Percentiles rank a stretch among this genome's conserved stretches.
Evolutionary conservation across 805 yeast species (phyloP).

Genomic region (Phaffomyces antillensis): DNA sequence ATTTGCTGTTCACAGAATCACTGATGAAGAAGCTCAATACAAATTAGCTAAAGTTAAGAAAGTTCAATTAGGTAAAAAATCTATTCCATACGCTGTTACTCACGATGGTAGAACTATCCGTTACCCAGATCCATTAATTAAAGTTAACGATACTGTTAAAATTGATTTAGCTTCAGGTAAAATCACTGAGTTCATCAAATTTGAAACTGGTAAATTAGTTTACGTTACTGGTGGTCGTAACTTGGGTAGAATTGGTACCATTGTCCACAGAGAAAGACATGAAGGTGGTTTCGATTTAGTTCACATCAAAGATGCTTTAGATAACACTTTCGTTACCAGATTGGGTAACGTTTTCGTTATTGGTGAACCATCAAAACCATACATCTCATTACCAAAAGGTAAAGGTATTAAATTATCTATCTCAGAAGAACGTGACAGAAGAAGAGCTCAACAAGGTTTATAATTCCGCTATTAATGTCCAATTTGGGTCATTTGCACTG

Average conservation of each 20-base stretch:
- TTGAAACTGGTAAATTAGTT: slow-evolving; percentile 87
- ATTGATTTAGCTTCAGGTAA: slow-evolving; percentile 94
- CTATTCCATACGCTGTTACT: slow-evolving; percentile 96
- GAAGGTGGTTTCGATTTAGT: slow-evolving; percentile 98
- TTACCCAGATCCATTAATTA: slow-evolving; percentile 97
- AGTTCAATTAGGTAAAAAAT: slow-evolving; percentile 97
- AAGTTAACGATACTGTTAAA: slow-evolving; percentile 96
- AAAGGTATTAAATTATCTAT: slow-evolving; percentile 95
- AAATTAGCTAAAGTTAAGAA: slow-evolving; percentile 97
- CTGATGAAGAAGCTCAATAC: slow-evolving; percentile 97
- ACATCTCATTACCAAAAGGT: slow-evolving; percentile 96
- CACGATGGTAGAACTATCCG: slow-evolving; percentile 99
- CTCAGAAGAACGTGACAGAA: slow-evolving; percentile 97
- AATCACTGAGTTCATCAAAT: slow-evolving; percentile 81
- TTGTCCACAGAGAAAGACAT: slow-evolving; percentile 94
- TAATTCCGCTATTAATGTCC: slow-evolving; percentile 11
- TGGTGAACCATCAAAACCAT: slow-evolving; percentile 94
- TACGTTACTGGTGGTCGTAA: slow-evolving; percentile 98
- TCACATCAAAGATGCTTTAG: slow-evolving; percentile 92
- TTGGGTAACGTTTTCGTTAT: slow-evolving; percentile 86
- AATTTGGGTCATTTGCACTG: neutral
- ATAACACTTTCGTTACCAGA: slow-evolving; percentile 94
- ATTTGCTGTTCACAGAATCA: slow-evolving; percentile 98
- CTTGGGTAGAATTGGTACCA: slow-evolving; percentile 97
- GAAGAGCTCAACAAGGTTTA: slow-evolving; percentile 62